Evolutionary conservation across 495 filamentous ascomycete species (phyloP).

Genomic region (Penicillium coffeae): DNA sequence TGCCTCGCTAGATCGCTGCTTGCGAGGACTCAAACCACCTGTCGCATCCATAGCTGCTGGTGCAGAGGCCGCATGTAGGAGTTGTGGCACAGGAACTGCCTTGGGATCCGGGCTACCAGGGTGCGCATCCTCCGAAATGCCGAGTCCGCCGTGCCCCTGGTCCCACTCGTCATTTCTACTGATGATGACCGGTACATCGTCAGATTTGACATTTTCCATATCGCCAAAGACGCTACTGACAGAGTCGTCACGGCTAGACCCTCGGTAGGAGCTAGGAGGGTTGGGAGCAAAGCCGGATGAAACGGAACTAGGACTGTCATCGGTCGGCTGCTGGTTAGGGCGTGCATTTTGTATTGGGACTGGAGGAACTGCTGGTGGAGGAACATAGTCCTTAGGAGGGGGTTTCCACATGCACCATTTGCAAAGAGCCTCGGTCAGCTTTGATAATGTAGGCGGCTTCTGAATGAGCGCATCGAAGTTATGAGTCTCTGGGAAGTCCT

Average conservation of each 20-base stretch:
- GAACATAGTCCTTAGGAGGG: slow-evolving; percentile 50
- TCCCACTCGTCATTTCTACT: slow-evolving; percentile 73
- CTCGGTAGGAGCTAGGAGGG: slow-evolving; percentile 69
- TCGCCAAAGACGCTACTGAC: slow-evolving; percentile 83
- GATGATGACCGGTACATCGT: slow-evolving; percentile 73
- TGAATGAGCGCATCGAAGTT: slow-evolving; percentile 93
- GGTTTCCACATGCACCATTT: slow-evolving; percentile 92
- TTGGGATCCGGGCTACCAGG: slow-evolving; percentile 26
- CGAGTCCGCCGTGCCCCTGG: slow-evolving; percentile 59
- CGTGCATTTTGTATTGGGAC: slow-evolving; percentile 60
- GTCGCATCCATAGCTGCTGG: slow-evolving; percentile 57
- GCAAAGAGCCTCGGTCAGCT: slow-evolving; percentile 79
- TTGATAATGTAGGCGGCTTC: slow-evolving; percentile 88
- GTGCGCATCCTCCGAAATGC: slow-evolving; percentile 57
- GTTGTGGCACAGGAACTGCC: slow-evolving; percentile 42
- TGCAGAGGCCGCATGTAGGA: slow-evolving; percentile 63
- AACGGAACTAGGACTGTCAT: slow-evolving; percentile 78
- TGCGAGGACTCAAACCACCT: slow-evolving; percentile 48
- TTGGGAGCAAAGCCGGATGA: slow-evolving; percentile 70
- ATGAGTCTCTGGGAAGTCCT: slow-evolving; percentile 88
- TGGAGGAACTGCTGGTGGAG: slow-evolving; percentile 46
- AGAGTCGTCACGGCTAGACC: slow-evolving; percentile 78
- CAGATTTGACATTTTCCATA: slow-evolving; percentile 71
- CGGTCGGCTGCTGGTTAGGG: slow-evolving; percentile 42
- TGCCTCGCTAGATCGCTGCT: slow-evolving; percentile 72